phyloP scores from a whole-genome alignment of 2,329 filamentous ascomycete species.

The Rhynchosporium graminicola region DNA sequence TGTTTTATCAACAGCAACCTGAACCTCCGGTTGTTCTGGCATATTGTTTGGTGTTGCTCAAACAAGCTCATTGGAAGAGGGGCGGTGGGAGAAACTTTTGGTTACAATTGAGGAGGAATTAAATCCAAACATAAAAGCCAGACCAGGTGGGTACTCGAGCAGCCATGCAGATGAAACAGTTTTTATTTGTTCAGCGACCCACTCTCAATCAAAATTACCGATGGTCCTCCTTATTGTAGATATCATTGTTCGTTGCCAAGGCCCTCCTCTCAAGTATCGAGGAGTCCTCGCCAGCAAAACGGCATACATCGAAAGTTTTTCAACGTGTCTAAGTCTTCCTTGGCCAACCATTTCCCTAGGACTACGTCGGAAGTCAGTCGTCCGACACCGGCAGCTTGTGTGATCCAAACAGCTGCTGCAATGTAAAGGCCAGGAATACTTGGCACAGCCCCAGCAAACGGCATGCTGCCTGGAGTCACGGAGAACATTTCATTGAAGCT shows the following conservation, averaged over 20 bases:
- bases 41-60: slow-evolving; percentile 27
- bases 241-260: too few species aligned
- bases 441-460: slow-evolving; percentile 39
- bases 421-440: slow-evolving; percentile 37
- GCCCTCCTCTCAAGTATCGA: too few species aligned
- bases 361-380: slow-evolving; percentile 32
- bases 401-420: slow-evolving; percentile 43
- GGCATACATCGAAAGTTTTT: too few species aligned
- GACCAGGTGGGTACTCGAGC: slow-evolving; percentile 28
- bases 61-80: slow-evolving; percentile 19
- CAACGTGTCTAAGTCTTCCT: too few species aligned
- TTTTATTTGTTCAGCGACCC: too few species aligned
- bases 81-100: slow-evolving; percentile 22
- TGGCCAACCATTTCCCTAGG: not conserved
- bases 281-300: too few species aligned
- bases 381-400: slow-evolving; percentile 41
- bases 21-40: slow-evolving; percentile 31
- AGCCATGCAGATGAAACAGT: too few species aligned
- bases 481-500: slow-evolving; percentile 41
- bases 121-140: slow-evolving; percentile 12
- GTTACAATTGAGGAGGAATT: slow-evolving; percentile 18
- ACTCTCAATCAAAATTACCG: too few species aligned
- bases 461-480: slow-evolving; percentile 42
- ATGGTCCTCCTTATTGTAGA: too few species aligned
- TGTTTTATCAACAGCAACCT: slow-evolving; percentile 29